Evolutionary conservation across 192 early-diverging fungal genomes (phyloP).

Genomic region (Coemansia sp.): DNA sequence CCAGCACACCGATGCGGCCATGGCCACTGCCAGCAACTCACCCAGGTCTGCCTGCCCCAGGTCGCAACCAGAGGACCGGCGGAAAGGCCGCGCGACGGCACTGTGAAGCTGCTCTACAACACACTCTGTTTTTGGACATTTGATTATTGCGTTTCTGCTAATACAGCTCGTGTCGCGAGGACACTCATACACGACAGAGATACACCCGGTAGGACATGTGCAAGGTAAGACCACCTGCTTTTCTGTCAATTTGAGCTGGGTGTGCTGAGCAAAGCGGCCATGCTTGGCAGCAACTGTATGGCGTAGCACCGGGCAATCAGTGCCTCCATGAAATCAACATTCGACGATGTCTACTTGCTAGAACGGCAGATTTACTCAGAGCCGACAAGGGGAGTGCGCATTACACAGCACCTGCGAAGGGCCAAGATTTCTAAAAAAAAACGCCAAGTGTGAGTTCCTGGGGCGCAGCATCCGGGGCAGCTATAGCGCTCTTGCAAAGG

Average conservation of each 20-base stretch:
- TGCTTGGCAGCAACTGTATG: neutral
- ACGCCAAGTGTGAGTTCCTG: neutral
- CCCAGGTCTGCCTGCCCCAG: conserved; percentile 1
- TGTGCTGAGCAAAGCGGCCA: neutral
- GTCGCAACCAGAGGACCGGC: conserved; percentile 19
- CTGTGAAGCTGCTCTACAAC: neutral
- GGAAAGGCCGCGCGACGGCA: conserved; percentile 21
- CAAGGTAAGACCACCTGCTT: neutral
- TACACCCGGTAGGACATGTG: neutral
- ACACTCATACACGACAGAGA: neutral
- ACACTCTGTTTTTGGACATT: neutral
- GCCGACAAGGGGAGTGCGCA: neutral
- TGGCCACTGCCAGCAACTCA: conserved; percentile 24
- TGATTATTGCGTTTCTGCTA: neutral
- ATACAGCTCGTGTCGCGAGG: neutral
- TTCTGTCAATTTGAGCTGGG: neutral
- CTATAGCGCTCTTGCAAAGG: neutral
- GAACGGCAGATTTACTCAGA: neutral
- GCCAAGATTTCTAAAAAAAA: neutral
- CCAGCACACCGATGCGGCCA: conserved; percentile 7
- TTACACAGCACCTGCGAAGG: too few species aligned
- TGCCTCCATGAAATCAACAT: neutral
- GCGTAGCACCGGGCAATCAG: neutral
- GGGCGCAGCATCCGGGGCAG: neutral
- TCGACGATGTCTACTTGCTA: neutral